Percentiles rank a stretch among this genome's conserved stretches.
phyloP scores from a whole-genome alignment of 2,329 filamentous ascomycete genomes.

The Colletotrichum sp. region DNA sequence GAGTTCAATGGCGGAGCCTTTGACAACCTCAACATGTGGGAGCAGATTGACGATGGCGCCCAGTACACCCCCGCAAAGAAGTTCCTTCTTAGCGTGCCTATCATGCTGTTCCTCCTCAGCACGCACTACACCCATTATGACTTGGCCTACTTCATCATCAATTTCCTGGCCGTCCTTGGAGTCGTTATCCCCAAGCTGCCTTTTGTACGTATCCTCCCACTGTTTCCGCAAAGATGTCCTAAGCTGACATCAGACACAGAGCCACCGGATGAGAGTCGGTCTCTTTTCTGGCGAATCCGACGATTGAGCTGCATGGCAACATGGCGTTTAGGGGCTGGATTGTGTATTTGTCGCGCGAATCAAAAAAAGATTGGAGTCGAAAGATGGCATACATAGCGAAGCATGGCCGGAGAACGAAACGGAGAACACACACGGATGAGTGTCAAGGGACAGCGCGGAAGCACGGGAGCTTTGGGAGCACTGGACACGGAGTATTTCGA shows the following conservation, averaged over 20 bases:
- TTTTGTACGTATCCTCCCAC: constrained; percentile 68
- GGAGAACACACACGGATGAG: not conserved
- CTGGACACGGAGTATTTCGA: not conserved
- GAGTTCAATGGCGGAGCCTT: constrained; percentile 99
- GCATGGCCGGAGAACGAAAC: constrained; percentile 11
- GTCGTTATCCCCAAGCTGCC: constrained; percentile 97
- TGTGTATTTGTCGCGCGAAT: constrained; percentile 8
- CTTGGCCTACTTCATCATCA: constrained; percentile 95
- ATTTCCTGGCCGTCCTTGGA: constrained; percentile 88
- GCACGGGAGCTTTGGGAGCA: not conserved
- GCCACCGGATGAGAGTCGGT: constrained; percentile 78
- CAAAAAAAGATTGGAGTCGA: constrained; percentile 17
- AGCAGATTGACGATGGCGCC: constrained; percentile 98
- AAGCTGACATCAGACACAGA: constrained; percentile 52
- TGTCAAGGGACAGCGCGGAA: not conserved
- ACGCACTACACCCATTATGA: constrained; percentile 99
- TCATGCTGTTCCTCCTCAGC: constrained; percentile 92
- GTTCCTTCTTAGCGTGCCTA: constrained; percentile 92
- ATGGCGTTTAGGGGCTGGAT: constrained; percentile 15
- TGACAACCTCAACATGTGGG: constrained; percentile 99
- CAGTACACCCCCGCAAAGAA: constrained; percentile 99
- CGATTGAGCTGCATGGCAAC: constrained; percentile 42
- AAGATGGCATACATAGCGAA: constrained; percentile 20
- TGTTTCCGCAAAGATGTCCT: not conserved
- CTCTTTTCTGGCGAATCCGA: constrained; percentile 74